Conservation (phyloP, 1,139 yeast species). For the Meyerozyma smithsonii region DNA sequence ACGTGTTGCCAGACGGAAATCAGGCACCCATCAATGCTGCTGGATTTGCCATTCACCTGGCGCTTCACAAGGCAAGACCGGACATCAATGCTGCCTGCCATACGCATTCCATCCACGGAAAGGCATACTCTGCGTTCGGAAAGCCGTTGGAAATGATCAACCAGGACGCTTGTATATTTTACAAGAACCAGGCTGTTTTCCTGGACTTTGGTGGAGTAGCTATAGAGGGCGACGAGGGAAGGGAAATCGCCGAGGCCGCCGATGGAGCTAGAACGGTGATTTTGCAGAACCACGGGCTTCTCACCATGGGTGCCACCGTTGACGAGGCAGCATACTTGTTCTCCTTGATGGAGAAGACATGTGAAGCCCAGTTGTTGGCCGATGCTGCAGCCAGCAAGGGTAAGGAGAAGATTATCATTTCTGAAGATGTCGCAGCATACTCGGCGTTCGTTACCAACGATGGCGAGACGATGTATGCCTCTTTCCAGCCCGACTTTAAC, state of each 20-base stretch:
- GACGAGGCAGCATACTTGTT: slow-evolving; percentile 17
- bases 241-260: slow-evolving; percentile 11
- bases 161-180: slow-evolving; percentile 16
- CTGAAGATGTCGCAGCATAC: slow-evolving; percentile 14
- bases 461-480: slow-evolving; percentile 13
- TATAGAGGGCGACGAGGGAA: slow-evolving; percentile 12
- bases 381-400: slow-evolving; percentile 14
- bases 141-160: slow-evolving; percentile 16
- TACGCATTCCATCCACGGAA: slow-evolving; percentile 13
- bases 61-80: slow-evolving; percentile 13
- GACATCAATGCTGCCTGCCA: slow-evolving; percentile 15
- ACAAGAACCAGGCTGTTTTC: slow-evolving; percentile 13
- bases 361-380: slow-evolving; percentile 14
- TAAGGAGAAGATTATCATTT: slow-evolving; percentile 10
- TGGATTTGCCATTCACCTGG: slow-evolving; percentile 14
- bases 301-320: slow-evolving; percentile 15
- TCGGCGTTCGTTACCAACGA: slow-evolving; percentile 12
- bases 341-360: slow-evolving; percentile 13
- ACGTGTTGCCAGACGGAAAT: slow-evolving; percentile 12
- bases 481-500: slow-evolving; percentile 13
- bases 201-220: slow-evolving; percentile 14
- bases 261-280: slow-evolving; percentile 13
- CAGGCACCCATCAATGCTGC: slow-evolving; percentile 13
- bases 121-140: slow-evolving; percentile 12
- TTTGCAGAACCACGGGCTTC: slow-evolving; percentile 15